Evolutionary conservation across 225 moss, liverwort and hornwort species (phyloP).

Genomic region (Straminergon stramineum): DNA sequence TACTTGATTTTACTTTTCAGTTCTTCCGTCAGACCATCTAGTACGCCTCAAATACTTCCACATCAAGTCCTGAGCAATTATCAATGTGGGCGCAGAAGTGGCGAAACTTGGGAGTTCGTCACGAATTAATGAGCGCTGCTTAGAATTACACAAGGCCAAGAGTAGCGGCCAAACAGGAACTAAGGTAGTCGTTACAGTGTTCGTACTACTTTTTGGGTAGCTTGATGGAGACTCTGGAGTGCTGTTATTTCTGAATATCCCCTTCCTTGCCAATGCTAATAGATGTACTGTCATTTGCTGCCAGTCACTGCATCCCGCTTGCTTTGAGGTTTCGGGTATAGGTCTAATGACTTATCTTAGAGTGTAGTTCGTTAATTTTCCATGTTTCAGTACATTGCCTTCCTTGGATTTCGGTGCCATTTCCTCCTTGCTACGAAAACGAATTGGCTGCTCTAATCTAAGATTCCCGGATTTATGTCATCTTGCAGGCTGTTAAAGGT

Average conservation of each 20-base stretch:
- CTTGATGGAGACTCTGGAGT: not conserved
- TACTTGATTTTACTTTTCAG: not conserved
- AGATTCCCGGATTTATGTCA: not conserved
- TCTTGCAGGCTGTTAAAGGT: constrained; percentile 25
- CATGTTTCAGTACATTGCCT: not conserved
- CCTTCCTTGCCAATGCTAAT: not conserved
- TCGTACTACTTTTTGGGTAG: not conserved
- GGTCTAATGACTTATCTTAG: not conserved
- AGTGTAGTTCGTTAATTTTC: not conserved
- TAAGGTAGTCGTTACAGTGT: constrained; percentile 26
- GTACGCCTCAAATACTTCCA: not conserved
- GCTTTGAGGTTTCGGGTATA: not conserved
- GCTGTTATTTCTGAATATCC: not conserved
- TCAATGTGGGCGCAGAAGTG: constrained; percentile 55
- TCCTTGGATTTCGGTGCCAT: not conserved
- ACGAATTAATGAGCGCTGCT: constrained; percentile 86
- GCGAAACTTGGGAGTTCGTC: constrained; percentile 67
- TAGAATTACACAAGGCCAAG: constrained; percentile 80
- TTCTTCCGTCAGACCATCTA: not conserved
- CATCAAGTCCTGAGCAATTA: not conserved
- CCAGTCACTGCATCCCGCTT: not conserved
- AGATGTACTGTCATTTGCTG: not conserved
- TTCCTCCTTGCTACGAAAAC: not conserved
- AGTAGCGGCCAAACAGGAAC: constrained; percentile 31
- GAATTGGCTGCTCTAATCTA: not conserved